A percentile compares a stretch with the other conserved stretches of the same genome.
Evolutionary conservation across 768 basidiomycete species (phyloP).

Genomic region (Podaxis sp.): DNA sequence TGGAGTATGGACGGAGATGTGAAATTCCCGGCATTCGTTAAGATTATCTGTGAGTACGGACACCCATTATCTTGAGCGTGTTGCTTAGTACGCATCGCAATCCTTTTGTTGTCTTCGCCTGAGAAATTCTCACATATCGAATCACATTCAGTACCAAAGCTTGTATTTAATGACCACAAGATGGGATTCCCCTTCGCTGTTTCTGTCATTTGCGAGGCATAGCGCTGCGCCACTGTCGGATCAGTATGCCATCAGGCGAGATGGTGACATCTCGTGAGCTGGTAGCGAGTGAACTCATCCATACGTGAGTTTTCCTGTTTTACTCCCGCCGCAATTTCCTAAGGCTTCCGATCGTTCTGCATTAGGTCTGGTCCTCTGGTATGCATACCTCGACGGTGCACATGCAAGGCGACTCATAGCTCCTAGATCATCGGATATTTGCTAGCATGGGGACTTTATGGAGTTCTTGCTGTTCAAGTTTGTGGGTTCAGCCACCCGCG

Average conservation of each 20-base stretch:
- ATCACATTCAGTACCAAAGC: no score
- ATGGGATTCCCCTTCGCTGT: no score
- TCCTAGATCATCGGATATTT: conserved; percentile 31
- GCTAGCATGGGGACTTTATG: conserved; percentile 29
- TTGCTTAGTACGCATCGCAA: no score
- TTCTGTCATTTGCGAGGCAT: not conserved
- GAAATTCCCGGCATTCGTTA: no score
- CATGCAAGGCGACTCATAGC: not conserved
- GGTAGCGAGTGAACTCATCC: not conserved
- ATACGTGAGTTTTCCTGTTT: not conserved
- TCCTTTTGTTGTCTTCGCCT: no score
- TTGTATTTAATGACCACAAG: no score
- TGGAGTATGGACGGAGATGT: no score
- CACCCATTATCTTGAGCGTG: no score
- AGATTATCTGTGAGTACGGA: no score
- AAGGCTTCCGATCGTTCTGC: not conserved
- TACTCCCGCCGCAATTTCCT: not conserved
- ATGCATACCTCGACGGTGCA: not conserved
- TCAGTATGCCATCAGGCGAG: not conserved
- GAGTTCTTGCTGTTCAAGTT: conserved; percentile 30
- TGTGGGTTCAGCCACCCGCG: conserved; percentile 21
- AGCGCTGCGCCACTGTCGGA: not conserved
- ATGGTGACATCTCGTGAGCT: not conserved
- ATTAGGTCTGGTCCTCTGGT: not conserved
- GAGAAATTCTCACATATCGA: no score